Conservation (phyloP, 2,329 filamentous ascomycete species). For the Penicillium sp. region DNA sequence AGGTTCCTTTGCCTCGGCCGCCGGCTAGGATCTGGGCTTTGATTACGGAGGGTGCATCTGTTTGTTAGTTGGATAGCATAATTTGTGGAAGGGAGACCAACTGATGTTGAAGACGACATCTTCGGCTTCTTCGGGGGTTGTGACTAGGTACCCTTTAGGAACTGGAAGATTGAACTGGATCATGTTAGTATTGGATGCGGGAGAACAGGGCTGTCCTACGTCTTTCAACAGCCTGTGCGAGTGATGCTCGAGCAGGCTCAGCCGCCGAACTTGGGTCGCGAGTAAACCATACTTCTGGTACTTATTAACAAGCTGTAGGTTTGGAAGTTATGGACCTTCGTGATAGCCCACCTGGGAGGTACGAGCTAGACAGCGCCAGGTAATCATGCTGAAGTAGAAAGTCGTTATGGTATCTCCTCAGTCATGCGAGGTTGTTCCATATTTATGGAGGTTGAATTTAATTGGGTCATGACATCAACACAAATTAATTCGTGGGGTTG, state of each 20-base stretch:
- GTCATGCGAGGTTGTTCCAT: neutral
- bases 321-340: neutral
- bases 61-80: neutral
- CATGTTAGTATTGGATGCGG: neutral
- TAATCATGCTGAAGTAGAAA: conserved; percentile 1
- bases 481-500: neutral
- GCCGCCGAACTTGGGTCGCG: neutral
- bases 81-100: conserved; percentile 5
- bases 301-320: neutral
- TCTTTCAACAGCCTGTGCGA: conserved; percentile 5
- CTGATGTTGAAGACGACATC: conserved; percentile 28
- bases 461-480: conserved; percentile 9
- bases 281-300: neutral
- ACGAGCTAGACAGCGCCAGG: conserved; percentile 1
- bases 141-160: conserved; percentile 27
- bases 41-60: conserved; percentile 30
- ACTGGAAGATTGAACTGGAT: conserved; percentile 30
- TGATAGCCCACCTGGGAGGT: neutral
- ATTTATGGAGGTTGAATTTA: neutral
- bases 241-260: conserved; percentile 4
- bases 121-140: conserved; percentile 23
- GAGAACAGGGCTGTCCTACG: neutral
- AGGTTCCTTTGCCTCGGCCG: conserved; percentile 33
- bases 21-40: conserved; percentile 37
- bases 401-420: neutral